These are phyloP conservation scores for Amaranthus hypochondriacus DNA, from an alignment of 148 eudicot species.

Conservation along the genomic window DNA sequence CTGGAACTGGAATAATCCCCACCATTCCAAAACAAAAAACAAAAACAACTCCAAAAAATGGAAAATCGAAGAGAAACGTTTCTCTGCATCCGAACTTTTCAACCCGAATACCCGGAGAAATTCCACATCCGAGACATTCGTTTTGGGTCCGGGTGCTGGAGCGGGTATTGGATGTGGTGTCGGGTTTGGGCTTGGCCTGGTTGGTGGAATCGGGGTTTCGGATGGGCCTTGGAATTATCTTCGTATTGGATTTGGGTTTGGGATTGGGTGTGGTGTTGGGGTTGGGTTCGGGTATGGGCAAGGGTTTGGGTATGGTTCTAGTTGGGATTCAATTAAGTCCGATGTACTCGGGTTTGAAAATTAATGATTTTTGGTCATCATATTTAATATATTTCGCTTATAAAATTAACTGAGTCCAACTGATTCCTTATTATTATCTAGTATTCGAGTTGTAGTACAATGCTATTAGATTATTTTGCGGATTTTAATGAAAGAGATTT, in stretches of 20 bases:
- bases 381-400: too few species aligned
- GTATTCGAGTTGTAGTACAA: background rate
- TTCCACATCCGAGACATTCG: slow-evolving; percentile 12
- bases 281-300: slow-evolving; percentile 58
- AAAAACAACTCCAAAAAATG: slow-evolving; percentile 22
- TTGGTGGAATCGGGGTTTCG: slow-evolving; percentile 49
- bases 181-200: slow-evolving; percentile 53
- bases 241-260: slow-evolving; percentile 45
- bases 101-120: slow-evolving; percentile 17
- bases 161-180: slow-evolving; percentile 66
- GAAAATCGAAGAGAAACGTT: slow-evolving; percentile 24
- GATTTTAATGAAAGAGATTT: background rate
- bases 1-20: slow-evolving; percentile 40
- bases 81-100: slow-evolving; percentile 17
- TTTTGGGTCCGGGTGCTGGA: slow-evolving; percentile 54
- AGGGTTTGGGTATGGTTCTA: slow-evolving; percentile 46
- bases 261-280: slow-evolving; percentile 64
- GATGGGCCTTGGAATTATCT: slow-evolving; percentile 56
- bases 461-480: background rate
- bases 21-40: slow-evolving; percentile 19
- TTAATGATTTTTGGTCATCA: background rate
- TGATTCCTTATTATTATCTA: background rate
- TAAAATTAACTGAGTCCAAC: background rate
- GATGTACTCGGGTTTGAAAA: slow-evolving; percentile 29
- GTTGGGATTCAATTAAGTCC: slow-evolving; percentile 26